These are phyloP conservation scores for Melampsora larici-populina DNA, from an alignment of 1,284 basidiomycete species.

Conservation along the genomic window DNA sequence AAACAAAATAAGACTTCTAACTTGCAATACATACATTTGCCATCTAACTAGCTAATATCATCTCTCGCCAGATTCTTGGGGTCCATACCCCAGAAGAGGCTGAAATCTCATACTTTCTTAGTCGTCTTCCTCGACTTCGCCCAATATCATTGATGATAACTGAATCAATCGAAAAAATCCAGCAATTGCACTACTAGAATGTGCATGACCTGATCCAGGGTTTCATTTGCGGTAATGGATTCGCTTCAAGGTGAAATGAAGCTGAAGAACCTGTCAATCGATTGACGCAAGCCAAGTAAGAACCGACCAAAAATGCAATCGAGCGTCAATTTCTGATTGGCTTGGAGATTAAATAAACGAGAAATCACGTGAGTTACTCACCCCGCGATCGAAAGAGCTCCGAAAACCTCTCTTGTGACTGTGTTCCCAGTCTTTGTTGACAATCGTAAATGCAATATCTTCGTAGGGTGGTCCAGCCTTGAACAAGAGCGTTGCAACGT, in stretches of 20 bases:
- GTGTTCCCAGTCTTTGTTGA: conserved; percentile 97
- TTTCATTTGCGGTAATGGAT: conserved; percentile 43
- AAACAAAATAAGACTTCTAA: too few relatives aligned
- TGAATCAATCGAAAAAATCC: neutral
- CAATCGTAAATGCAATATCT: conserved; percentile 96
- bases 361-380: conserved; percentile 51
- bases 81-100: too few relatives aligned
- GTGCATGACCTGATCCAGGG: neutral
- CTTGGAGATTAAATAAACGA: conserved; percentile 44
- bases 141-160: too few relatives aligned
- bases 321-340: neutral
- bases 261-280: conserved; percentile 35
- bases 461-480: conserved; percentile 97
- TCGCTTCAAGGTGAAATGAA: conserved; percentile 43
- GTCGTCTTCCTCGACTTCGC: too few relatives aligned
- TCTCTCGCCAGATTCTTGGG: too few relatives aligned
- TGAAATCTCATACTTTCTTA: too few relatives aligned
- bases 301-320: neutral
- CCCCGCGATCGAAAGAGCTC: conserved; percentile 61
- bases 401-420: conserved; percentile 74
- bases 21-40: too few relatives aligned
- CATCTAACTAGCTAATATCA: too few relatives aligned
- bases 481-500: conserved; percentile 89
- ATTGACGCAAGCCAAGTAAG: too few relatives aligned
- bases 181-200: neutral